These are phyloP conservation scores for Camellia japonica DNA, from an alignment of 148 eudicot species.

Conservation along the genomic window DNA sequence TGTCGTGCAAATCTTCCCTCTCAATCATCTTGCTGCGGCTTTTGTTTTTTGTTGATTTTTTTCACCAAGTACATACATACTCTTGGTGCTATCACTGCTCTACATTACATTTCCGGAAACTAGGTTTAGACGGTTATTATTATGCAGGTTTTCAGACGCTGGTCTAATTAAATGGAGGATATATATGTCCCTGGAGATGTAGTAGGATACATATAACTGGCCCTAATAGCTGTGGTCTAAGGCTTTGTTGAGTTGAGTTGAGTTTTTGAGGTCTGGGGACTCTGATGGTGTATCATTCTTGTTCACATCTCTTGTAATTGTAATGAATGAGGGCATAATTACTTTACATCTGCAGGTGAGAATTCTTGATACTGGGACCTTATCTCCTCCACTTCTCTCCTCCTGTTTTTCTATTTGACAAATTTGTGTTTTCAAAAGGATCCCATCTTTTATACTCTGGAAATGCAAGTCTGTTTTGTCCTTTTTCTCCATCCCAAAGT, in stretches of 20 bases:
- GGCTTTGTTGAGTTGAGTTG: conserved; percentile 3
- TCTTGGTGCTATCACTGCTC: background rate
- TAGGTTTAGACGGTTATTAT: conserved; percentile 12
- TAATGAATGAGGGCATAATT: background rate
- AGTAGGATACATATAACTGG: background rate
- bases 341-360: background rate
- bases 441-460: no score
- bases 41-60: background rate
- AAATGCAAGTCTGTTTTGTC: background rate
- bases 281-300: conserved; percentile 8
- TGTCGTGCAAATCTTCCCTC: no score
- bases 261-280: conserved; percentile 10
- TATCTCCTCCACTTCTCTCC: background rate
- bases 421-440: background rate
- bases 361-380: background rate
- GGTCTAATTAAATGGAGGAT: conserved; percentile 9
- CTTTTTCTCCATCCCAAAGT: no score
- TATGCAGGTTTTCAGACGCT: conserved; percentile 7
- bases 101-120: background rate
- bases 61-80: background rate
- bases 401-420: background rate
- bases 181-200: conserved; percentile 7
- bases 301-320: conserved; percentile 3
- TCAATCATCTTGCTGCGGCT: background rate
- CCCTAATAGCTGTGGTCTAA: background rate